phyloP scores from a whole-genome alignment of 352 stramenopile species.

The Phytophthora cryptogea region DNA sequence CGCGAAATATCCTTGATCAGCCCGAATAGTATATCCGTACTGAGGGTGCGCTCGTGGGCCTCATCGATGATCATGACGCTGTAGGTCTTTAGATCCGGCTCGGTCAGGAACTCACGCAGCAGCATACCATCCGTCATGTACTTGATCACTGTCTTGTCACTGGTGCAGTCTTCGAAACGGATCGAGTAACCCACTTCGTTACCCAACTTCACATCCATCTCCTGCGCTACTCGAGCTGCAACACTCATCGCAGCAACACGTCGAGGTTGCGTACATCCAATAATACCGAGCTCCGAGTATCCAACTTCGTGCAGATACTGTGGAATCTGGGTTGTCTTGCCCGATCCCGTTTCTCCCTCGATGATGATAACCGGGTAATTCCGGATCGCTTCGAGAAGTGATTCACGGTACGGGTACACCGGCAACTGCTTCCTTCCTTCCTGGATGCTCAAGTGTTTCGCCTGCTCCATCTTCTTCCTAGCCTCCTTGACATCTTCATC shows the following conservation, averaged over 20 bases:
- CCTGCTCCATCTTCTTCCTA: slow-evolving; percentile 69
- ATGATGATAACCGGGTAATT: slow-evolving; percentile 92
- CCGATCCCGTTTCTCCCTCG: slow-evolving; percentile 93
- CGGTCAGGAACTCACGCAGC: slow-evolving; percentile 98
- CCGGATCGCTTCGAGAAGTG: slow-evolving; percentile 97
- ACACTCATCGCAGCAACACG: slow-evolving; percentile 99
- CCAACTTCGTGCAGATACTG: slow-evolving; percentile 98
- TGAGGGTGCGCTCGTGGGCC: slow-evolving; percentile 98
- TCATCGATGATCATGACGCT: slow-evolving; percentile 99
- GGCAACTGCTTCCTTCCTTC: slow-evolving; percentile 95
- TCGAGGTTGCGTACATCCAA: slow-evolving; percentile 95
- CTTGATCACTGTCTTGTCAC: slow-evolving; percentile 96
- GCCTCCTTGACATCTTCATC: slow-evolving; percentile 78
- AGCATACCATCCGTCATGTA: slow-evolving; percentile 99
- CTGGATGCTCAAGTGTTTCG: slow-evolving; percentile 95
- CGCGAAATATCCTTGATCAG: slow-evolving; percentile 98
- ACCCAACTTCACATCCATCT: slow-evolving; percentile 98
- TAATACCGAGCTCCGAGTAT: slow-evolving; percentile 96
- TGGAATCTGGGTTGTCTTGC: slow-evolving; percentile 99
- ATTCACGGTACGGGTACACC: slow-evolving; percentile 97
- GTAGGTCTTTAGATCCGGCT: slow-evolving; percentile 97
- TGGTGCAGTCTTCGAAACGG: slow-evolving; percentile 99
- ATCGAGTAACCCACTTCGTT: slow-evolving; percentile 99
- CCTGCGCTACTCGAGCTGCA: slow-evolving; percentile 97
- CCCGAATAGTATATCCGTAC: slow-evolving; percentile 99